Evolutionary conservation across 2,329 filamentous ascomycete species (phyloP).

Genomic region (Pyricularia sp.): DNA sequence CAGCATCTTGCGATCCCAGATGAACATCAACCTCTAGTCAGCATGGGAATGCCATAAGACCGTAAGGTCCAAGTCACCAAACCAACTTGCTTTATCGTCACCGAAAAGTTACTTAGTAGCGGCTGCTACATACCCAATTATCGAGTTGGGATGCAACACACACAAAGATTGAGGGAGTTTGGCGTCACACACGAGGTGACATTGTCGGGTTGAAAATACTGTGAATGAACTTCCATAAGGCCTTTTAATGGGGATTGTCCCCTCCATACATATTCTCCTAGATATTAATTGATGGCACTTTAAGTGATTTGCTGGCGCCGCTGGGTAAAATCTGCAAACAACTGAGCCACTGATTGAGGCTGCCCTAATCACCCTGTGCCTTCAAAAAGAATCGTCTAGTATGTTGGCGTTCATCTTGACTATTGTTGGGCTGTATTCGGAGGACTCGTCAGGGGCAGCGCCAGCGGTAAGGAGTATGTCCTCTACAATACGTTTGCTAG

Average conservation of each 20-base stretch:
- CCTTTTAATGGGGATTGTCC: background rate
- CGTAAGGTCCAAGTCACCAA: background rate
- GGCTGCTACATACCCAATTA: background rate
- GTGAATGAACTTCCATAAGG: background rate
- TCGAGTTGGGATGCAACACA: background rate
- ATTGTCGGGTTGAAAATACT: background rate
- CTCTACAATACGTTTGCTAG: conserved; percentile 68
- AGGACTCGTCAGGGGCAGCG: conserved; percentile 40
- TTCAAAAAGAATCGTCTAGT: conserved; percentile 47
- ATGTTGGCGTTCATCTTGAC: conserved; percentile 52
- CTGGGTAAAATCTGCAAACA: background rate
- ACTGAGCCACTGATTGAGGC: background rate
- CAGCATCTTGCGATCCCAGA: conserved; percentile 5
- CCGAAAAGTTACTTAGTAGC: background rate
- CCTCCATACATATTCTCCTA: background rate
- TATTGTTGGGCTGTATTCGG: conserved; percentile 51
- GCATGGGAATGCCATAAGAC: background rate
- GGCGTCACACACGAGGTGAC: background rate
- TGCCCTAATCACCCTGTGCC: background rate
- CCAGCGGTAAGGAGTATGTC: conserved; percentile 68
- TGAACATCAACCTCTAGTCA: conserved; percentile 3
- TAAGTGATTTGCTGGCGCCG: background rate
- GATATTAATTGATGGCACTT: background rate
- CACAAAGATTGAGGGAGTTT: background rate
- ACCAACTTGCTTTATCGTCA: background rate